Evolutionary conservation across 2,329 filamentous ascomycete species (phyloP).

Genomic region (Microdochium trichocladiopsis): DNA sequence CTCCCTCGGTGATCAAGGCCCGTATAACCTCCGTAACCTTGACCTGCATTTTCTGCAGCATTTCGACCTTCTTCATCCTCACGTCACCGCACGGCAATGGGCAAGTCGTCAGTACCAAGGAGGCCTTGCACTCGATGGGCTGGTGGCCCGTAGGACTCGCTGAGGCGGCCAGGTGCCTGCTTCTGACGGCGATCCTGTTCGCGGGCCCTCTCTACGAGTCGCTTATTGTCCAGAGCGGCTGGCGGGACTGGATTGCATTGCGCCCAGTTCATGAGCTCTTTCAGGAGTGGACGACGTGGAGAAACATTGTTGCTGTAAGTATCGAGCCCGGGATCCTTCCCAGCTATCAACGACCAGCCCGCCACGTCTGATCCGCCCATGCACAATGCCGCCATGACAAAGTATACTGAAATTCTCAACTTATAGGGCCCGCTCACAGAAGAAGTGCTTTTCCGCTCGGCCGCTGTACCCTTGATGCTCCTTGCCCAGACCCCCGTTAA

Average conservation of each 20-base stretch:
- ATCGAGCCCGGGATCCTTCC: neutral
- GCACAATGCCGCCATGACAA: too few species aligned
- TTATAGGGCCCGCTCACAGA: slow-evolving; percentile 82
- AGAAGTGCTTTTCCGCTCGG: slow-evolving; percentile 87
- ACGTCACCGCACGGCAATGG: slow-evolving; percentile 30
- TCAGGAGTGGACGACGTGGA: slow-evolving; percentile 72
- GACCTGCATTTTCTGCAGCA: slow-evolving; percentile 63
- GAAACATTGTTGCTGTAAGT: slow-evolving; percentile 79
- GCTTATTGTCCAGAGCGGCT: slow-evolving; percentile 64
- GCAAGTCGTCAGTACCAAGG: slow-evolving; percentile 29
- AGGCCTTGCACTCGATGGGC: slow-evolving; percentile 65
- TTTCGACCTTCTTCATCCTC: slow-evolving; percentile 62
- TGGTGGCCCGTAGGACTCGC: slow-evolving; percentile 67
- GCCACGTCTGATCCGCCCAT: too few species aligned
- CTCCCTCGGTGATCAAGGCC: slow-evolving; percentile 80
- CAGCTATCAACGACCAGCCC: too few species aligned
- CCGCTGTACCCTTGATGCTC: slow-evolving; percentile 76
- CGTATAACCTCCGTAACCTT: slow-evolving; percentile 74
- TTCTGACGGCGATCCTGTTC: slow-evolving; percentile 74
- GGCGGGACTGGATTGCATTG: slow-evolving; percentile 56
- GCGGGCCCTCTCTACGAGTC: slow-evolving; percentile 76
- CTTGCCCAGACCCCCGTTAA: slow-evolving; percentile 51
- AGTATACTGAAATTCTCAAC: too few species aligned
- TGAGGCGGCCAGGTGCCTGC: slow-evolving; percentile 58
- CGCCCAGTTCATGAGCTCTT: slow-evolving; percentile 52